Conservation (phyloP, 345 rosid species). For the Moricandia moricandioides region DNA sequence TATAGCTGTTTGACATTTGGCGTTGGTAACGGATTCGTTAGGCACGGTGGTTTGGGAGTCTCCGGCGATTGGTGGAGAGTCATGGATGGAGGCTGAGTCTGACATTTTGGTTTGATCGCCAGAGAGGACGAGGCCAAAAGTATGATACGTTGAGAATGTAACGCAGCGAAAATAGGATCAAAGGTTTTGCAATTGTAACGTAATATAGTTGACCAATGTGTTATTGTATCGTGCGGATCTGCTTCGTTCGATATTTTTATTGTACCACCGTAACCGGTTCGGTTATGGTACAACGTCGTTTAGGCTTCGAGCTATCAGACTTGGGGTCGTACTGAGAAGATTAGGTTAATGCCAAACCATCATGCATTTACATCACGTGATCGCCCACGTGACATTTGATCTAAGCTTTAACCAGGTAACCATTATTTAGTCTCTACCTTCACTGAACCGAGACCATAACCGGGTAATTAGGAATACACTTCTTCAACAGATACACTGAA, state of each 20-base stretch:
- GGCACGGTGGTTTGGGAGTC: slow-evolving; percentile 7
- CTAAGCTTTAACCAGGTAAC: background rate
- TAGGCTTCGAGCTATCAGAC: background rate
- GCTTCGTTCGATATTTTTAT: background rate
- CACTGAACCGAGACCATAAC: background rate
- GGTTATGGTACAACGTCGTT: background rate
- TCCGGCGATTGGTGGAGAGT: slow-evolving; percentile 18
- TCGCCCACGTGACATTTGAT: background rate
- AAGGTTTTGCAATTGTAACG: background rate
- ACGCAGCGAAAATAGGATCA: slow-evolving; percentile 19
- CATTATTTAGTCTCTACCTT: background rate
- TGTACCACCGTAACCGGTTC: slow-evolving; percentile 1
- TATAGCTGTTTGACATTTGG: slow-evolving; percentile 43
- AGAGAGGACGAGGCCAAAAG: background rate
- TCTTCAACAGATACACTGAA: background rate
- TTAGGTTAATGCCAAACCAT: background rate
- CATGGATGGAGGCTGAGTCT: slow-evolving; percentile 23
- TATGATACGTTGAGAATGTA: background rate
- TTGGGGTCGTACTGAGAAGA: slow-evolving; percentile 9
- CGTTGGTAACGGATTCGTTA: slow-evolving; percentile 15
- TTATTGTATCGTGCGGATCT: background rate
- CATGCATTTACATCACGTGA: background rate
- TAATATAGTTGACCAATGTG: background rate
- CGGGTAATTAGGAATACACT: background rate
- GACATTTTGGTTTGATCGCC: slow-evolving; percentile 23